phyloP scores from a whole-genome alignment of 352 stramenopile species.

The Globisporangium nunn region DNA sequence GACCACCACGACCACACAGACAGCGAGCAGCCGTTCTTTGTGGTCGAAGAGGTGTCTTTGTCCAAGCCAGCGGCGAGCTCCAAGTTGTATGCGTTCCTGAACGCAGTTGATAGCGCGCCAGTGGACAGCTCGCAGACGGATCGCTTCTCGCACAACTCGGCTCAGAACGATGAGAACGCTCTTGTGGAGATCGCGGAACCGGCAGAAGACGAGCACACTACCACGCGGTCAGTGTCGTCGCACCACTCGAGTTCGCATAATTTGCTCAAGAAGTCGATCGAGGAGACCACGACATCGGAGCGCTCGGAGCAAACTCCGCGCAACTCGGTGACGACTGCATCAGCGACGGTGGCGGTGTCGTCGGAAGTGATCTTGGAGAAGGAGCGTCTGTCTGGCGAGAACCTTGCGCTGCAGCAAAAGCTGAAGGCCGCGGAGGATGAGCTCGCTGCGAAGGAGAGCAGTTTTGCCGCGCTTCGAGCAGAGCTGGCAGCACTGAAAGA shows the following conservation, averaged over 20 bases:
- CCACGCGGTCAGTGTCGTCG: neutral
- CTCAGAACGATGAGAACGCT: slow-evolving; percentile 13
- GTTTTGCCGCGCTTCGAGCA: slow-evolving; percentile 14
- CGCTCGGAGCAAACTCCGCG: slow-evolving; percentile 6
- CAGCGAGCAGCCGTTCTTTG: slow-evolving; percentile 29
- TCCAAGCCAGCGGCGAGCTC: slow-evolving; percentile 21
- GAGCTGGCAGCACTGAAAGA: slow-evolving; percentile 20
- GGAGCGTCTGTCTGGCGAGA: slow-evolving; percentile 30
- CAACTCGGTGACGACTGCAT: slow-evolving; percentile 7
- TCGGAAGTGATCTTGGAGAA: slow-evolving; percentile 33
- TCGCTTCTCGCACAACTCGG: slow-evolving; percentile 11
- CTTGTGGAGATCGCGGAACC: neutral
- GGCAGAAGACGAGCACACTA: neutral
- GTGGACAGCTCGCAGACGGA: slow-evolving; percentile 25
- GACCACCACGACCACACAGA: slow-evolving; percentile 19
- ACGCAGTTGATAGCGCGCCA: slow-evolving; percentile 27
- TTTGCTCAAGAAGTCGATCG: slow-evolving; percentile 4
- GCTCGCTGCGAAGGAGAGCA: slow-evolving; percentile 25
- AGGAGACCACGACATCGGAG: slow-evolving; percentile 9
- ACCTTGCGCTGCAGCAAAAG: slow-evolving; percentile 27
- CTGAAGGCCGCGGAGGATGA: slow-evolving; percentile 18
- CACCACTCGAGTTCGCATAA: slow-evolving; percentile 7
- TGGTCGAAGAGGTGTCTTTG: slow-evolving; percentile 25
- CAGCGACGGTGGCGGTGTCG: slow-evolving; percentile 10
- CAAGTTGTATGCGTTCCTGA: slow-evolving; percentile 52